Evolutionary conservation across 495 filamentous ascomycete genomes (phyloP), one percentile per base, ranked within the genome.

Genomic region (Neurospora sp.): DNA sequence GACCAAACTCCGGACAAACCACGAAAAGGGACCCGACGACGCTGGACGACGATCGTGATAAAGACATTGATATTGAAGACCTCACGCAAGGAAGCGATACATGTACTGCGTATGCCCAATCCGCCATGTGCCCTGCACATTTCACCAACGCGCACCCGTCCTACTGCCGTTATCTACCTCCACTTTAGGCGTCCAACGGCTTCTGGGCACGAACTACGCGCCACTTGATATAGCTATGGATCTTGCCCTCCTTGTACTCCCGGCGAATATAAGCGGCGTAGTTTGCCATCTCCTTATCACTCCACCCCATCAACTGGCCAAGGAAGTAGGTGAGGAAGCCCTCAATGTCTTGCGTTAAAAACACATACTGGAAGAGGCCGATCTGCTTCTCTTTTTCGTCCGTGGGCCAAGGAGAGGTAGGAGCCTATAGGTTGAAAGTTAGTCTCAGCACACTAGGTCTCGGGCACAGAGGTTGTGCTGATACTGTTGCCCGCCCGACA

Each of bases 401-500:
- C 6, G 74, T 78, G 0, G 86, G 72, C 72, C 72, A 73, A 8
- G 18, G 18, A 14, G 85, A 84, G 27, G 88, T 69, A 1, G 87
- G 87, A 74, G 75, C 72, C 82, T 81, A 59, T 1, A 59, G 9
- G 0, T 27, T 1, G 8, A 1, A 59, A 27, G 4, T 59, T 1
- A 59, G 44, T 20, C 44, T 20, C n/a, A 0, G 3, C n/a, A n/a
- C n/a, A n/a, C n/a, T 45, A 3, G 18, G n/a, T 20, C 3, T 45
- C 44, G n/a, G 0, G 44, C 44, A 45, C 0, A 45, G 0, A 45
- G 0, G 20, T 18, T 45, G n/a, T 45, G 0, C 20, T 18, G 3
- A 45, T 0, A 1, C 16, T 9, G 42, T 0, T 45, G 16, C 3
- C 0, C 0, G 42, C 3, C 42, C 42, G 8, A 16, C 8, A 3